Base-by-base conservation (phyloP, 2,329 filamentous ascomycete genomes). In the Phialophora macrospora region DNA sequence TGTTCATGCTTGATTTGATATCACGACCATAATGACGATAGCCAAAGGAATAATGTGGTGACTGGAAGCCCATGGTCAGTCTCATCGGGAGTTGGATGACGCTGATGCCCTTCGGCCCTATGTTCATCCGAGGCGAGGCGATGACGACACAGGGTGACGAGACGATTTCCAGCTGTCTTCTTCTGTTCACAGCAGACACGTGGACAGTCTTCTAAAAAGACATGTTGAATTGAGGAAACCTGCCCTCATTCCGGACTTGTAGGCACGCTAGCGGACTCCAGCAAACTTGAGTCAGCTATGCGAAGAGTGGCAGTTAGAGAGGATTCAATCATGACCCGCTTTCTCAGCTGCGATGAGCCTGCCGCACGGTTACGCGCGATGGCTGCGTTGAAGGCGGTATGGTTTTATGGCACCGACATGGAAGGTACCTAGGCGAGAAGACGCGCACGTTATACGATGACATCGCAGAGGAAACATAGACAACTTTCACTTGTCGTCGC, bases 1-100 rank as follows among this genome's bases (percentile, higher is more conserved):
- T 58, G 7, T 52, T 54, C 62, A 62, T 64, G n/a, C 26, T 52
- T 52, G 58, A 17, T 30, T 20, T 54, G 7, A 38, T 34, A 17
- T 11, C 14, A 26, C 30, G 28, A 30, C 24, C 55, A 58, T 58
- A 12, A 32, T 49, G 44, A 24, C 14, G 46, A 26, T 5, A 26
- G 24, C 26, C 12, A 58, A 11, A n/a, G 17, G 30, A 56, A 24
- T 6, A 56, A 46, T 44, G 38, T 9, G 32, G 32, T 34, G 11
- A 34, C 11, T 4, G 32, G 9, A 3, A 44, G 14, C 14, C 14
- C 38, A n/a, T 6, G 17, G 38, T 8, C 38, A 44, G 38, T 44
- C 14, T n/a, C 6, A 44, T 3, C 38, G 6, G 38, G n/a, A 44
- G 14, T 44, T 44, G 17, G 38, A 44, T 44, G 38, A 44, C 38